Evolutionary conservation across 2,329 filamentous ascomycete genomes (phyloP).

Genomic region (Alternaria hordeiaustralica): DNA sequence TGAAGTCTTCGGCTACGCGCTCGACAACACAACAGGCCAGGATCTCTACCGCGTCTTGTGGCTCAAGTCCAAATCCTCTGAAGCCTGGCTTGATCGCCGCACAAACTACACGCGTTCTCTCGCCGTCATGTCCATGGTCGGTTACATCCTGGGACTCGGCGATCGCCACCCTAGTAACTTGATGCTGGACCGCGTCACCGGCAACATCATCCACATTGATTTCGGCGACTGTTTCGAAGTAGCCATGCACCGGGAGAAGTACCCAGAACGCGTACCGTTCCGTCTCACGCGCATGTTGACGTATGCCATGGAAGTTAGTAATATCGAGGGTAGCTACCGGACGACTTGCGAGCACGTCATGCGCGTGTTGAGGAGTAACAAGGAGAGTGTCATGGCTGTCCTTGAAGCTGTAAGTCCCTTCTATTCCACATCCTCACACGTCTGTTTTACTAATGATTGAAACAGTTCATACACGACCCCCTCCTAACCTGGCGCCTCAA

Average conservation of each 20-base stretch:
- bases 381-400: constrained; percentile 98
- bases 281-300: constrained; percentile 97
- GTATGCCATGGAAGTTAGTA: constrained; percentile 99
- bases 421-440: background rate
- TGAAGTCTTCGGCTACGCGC: constrained; percentile 97
- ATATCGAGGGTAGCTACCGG: constrained; percentile 97
- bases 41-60: constrained; percentile 97
- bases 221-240: constrained; percentile 99
- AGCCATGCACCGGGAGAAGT: constrained; percentile 99
- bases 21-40: constrained; percentile 98
- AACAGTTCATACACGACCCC: constrained; percentile 97
- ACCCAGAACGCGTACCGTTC: constrained; percentile 97
- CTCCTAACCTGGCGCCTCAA: constrained; percentile 93
- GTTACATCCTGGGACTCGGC: constrained; percentile 95
- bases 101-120: constrained; percentile 99
- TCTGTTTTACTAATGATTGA: no score
- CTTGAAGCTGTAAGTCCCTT: constrained; percentile 84
- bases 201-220: constrained; percentile 98
- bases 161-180: constrained; percentile 98
- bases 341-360: constrained; percentile 99
- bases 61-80: constrained; percentile 98
- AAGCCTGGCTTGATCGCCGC: constrained; percentile 94
- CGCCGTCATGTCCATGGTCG: constrained; percentile 99
- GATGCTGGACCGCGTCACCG: constrained; percentile 94
- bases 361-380: constrained; percentile 94